A percentile compares a stretch with the other conserved stretches of the same genome.
These are phyloP conservation scores for Trichoderma sp. DNA, from an alignment of 2,329 filamentous ascomycete species.

Conservation along the genomic window DNA sequence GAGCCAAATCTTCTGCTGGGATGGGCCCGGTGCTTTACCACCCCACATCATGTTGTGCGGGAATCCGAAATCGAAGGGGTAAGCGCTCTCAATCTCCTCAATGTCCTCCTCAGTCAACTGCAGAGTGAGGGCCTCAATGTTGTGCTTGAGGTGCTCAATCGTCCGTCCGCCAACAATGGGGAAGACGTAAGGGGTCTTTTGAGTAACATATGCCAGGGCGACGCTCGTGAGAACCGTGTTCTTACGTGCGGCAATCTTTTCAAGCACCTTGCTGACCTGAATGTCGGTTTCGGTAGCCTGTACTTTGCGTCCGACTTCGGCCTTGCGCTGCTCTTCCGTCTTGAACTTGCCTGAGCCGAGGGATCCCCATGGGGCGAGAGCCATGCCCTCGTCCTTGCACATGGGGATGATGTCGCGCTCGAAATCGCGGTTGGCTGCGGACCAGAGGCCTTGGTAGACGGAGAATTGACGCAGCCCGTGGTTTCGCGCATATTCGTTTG, in stretches of 20 bases:
- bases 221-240: constrained; percentile 46
- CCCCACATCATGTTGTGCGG: constrained; percentile 59
- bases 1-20: constrained; percentile 44
- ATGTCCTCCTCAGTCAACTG: constrained; percentile 62
- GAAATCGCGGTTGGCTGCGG: constrained; percentile 39
- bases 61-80: constrained; percentile 65
- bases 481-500: constrained; percentile 66
- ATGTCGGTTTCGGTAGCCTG: constrained; percentile 53
- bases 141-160: constrained; percentile 65
- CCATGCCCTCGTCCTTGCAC: constrained; percentile 47
- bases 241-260: constrained; percentile 49
- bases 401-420: constrained; percentile 47
- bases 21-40: constrained; percentile 33
- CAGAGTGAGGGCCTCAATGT: constrained; percentile 65
- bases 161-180: constrained; percentile 71
- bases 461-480: constrained; percentile 69
- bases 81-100: constrained; percentile 61
- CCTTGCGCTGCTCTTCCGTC: constrained; percentile 36
- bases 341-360: constrained; percentile 51
- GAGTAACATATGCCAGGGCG: constrained; percentile 71
- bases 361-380: constrained; percentile 58
- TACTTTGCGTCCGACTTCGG: constrained; percentile 37
- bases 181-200: constrained; percentile 70
- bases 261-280: constrained; percentile 45
- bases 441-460: constrained; percentile 46